Base-by-base conservation (phyloP, 768 basidiomycete species). In the Leccinellum albellum region DNA sequence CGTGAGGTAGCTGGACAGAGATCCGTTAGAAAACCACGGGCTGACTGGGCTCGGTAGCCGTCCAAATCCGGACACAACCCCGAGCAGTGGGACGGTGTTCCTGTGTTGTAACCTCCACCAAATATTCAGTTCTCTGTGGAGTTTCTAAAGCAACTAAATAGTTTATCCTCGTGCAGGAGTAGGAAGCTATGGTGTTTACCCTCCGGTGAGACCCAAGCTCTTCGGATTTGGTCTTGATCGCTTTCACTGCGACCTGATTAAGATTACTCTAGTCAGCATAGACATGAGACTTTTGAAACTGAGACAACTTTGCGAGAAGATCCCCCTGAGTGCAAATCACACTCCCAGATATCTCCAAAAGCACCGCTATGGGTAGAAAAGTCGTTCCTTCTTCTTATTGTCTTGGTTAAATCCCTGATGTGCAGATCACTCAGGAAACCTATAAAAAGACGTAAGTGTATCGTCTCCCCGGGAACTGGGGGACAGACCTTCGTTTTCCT, bases 51-150 rank as follows among this genome's bases (percentile, higher is more conserved):
- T 70, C 12, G 61, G 55, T 28, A 62, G 59, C 3, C 60, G 65
- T 28, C 75, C 73, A 33, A 70, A 76, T n/a, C 53, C 71, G 14
- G 55, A 56, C 21, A 67, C 61, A 4, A 64, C 58, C 5, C 74
- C 74, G 17, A 65, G 64, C 1, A 76, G 50, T 3, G 70, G 69
- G 17, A 75, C 59, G 4, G 75, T 56, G 50, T 76, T 74, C 31
- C 0, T 33, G 45, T 67, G 64, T n/a, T 10, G 45, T 24, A 67
- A 23, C 20, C 23, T 40, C 17, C 4, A 47, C 67, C 64, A 67
- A 3, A 69, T 23, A 31, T 4, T 64, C 23, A 69, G 17, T 52
- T 75, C 74, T 21, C 72, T 70, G n/a, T 61, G 64, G n/a, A 73
- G 58, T 51, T 51, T 62, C 66, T 67, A 35, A 20, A 46, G 33